Base-by-base conservation (phyloP, 2,329 filamentous ascomycete species). In the Kalmusia sp. region DNA sequence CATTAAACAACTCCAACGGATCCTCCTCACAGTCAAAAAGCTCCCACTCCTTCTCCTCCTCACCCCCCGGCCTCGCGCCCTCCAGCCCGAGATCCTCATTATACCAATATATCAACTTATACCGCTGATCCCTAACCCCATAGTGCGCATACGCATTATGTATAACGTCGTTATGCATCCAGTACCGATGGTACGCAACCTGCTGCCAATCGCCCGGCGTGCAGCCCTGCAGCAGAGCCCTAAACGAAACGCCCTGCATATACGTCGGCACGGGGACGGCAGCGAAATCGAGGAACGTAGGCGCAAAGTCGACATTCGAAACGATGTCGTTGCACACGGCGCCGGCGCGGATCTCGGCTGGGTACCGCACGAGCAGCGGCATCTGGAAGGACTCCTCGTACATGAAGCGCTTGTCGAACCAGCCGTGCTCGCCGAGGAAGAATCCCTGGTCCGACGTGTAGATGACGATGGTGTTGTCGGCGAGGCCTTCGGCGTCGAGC, bases 321-420 rank as follows among this genome's bases (percentile, higher is more conserved):
- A 84, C 73, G 17, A 83, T 82, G 54, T 82, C 80, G 48, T 79
- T 61, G 54, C 75, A 80, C 0, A 81, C 66, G 0, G 66, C 70
- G 0, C 74, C 72, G 0, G 76, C 51, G 1, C 48, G 37, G 50
- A 83, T 81, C 45, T 73, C 72, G 0, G 45, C 54, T 0, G 82
- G 81, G 40, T 80, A 81, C 0, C 78, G 75, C 7, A 81, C 72
- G 3, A 84, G 61, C 41, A 84, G 81, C 0, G 82, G 81, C 82
- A 84, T 84, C 65, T 84, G 81, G 68, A 84, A 84, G 12, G 72
- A 77, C 64, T 84, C 80, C 55, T 84, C 81, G 65, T 84, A 84
- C 78, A 84, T 83, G 64, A 84, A 83, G 3, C 82, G 77, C 67
- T 84, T 84, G 63, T 84, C 82, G 58, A 83, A 84, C 81, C 81